Base-by-base conservation (phyloP, 139 green algal species). In the Tetradesmus obliquus region DNA sequence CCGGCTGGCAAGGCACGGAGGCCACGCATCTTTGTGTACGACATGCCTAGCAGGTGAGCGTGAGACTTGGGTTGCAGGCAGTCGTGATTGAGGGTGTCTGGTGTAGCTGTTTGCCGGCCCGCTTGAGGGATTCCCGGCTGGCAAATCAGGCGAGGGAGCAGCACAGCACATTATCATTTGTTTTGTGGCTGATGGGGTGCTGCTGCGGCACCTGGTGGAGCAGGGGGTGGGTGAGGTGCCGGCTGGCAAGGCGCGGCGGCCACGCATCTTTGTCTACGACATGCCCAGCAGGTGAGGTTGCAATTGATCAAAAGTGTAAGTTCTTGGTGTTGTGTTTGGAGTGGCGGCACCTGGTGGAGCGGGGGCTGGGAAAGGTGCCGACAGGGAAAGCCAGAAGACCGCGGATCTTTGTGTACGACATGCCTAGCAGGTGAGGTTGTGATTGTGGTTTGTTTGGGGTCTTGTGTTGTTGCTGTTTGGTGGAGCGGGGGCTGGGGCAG, bases 1-100 rank as follows among this genome's bases (percentile, higher is more conserved):
- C 84, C 85, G 19, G 3, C 17, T 0, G 32, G 66, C 62, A 13
- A 54, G 3, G 76, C 76, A 13, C 71, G 87, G 55, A 82, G 89
- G 3, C 92, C 92, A 0, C 72, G 89, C 20, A 95, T 95, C 55
- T 95, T 93, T 54, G 87, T 95, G n/a, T 95, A 94, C 66, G 93
- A 95, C 76, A 89, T 95, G 62, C 93, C 92, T 7, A 9, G 20
- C 71, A 79, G 71, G 57, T 66, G 9, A 66, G 57, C 8, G 57
- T 8, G 57, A 45, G 32, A 45, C 32, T 45, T 45, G 32, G 32
- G 9, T 45, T 45, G 32, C 32, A 45, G 32, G 32, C 32, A 45
- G 32, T 45, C 32, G 32, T 72, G 10, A 13, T 72, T 10, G 32
- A 45, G 32, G 32, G 32, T 45, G 32, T 45, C 32, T 45, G 32